phyloP scores from a whole-genome alignment of 2,329 filamentous ascomycete genomes.

The Didymella pinodella region DNA sequence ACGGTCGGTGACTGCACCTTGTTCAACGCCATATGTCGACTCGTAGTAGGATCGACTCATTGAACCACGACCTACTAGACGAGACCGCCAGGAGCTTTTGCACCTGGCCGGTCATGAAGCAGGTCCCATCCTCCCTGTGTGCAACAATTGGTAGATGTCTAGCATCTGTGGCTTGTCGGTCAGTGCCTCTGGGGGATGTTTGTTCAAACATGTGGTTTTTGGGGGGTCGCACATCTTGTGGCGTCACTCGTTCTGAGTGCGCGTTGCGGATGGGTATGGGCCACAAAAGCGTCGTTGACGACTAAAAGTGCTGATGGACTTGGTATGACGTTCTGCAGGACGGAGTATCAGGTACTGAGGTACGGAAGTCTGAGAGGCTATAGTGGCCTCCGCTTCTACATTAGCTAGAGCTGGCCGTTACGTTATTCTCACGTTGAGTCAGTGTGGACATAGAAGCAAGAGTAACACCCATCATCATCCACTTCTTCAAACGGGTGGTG shows the following conservation, averaged over 20 bases:
- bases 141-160: constrained; percentile 22
- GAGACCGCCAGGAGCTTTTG: constrained; percentile 1
- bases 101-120: constrained; percentile 19
- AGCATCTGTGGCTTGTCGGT: constrained; percentile 9
- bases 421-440: constrained; percentile 47
- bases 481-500: constrained; percentile 37
- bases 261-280: constrained; percentile 18
- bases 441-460: constrained; percentile 56
- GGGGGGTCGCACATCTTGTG: constrained; percentile 22
- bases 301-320: not conserved
- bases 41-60: not conserved
- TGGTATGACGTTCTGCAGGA: not conserved
- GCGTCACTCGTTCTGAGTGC: constrained; percentile 10
- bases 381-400: constrained; percentile 45
- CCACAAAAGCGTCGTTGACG: constrained; percentile 7
- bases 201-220: constrained; percentile 15
- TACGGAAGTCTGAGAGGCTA: constrained; percentile 3
- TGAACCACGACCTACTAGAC: not conserved
- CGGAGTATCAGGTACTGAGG: not conserved
- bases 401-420: constrained; percentile 54
- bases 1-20: constrained; percentile 15
- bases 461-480: constrained; percentile 38
- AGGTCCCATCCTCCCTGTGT: constrained; percentile 29
- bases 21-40: constrained; percentile 12
- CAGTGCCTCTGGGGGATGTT: constrained; percentile 10